Conservation (phyloP, 1,139 yeast species). For the Yamadazyma oceani region DNA sequence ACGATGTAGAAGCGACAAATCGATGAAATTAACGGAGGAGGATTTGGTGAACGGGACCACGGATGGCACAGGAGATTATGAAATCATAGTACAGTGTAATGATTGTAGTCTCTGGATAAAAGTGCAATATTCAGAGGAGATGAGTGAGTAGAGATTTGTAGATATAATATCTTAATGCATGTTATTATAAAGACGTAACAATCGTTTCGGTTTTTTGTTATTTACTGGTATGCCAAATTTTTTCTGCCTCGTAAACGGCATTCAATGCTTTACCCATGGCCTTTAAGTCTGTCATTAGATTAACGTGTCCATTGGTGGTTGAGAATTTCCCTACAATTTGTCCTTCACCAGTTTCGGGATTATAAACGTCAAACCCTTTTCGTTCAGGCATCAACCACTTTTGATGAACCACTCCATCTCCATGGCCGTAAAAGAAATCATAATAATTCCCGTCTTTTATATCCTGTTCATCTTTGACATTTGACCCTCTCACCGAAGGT, state of each 20-base stretch:
- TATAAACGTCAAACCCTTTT: slow-evolving; percentile 54
- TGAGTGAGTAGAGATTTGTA: slow-evolving; percentile 2
- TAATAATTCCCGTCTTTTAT: slow-evolving; percentile 71
- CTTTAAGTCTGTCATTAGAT: slow-evolving; percentile 69
- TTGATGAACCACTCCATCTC: slow-evolving; percentile 90
- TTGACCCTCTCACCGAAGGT: slow-evolving; percentile 81
- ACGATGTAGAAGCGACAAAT: slow-evolving; percentile 58
- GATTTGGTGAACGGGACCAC: slow-evolving; percentile 55
- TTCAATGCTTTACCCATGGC: slow-evolving; percentile 70
- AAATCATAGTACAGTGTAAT: slow-evolving; percentile 71
- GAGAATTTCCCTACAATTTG: slow-evolving; percentile 67
- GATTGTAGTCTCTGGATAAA: slow-evolving; percentile 85
- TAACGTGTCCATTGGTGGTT: slow-evolving; percentile 74
- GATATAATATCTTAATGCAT: too few species aligned
- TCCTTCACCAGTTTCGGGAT: slow-evolving; percentile 35
- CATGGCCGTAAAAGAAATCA: slow-evolving; percentile 81
- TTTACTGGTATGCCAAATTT: slow-evolving; percentile 24
- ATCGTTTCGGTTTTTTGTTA: neutral
- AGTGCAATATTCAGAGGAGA: slow-evolving; percentile 57
- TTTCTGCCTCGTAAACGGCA: slow-evolving; percentile 58
- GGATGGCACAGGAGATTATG: slow-evolving; percentile 58
- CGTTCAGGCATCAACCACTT: slow-evolving; percentile 78
- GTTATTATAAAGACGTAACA: slow-evolving; percentile 8
- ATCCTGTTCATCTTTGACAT: slow-evolving; percentile 60
- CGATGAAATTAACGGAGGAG: slow-evolving; percentile 59